Percentiles rank a stretch among this genome's conserved stretches.
Evolutionary conservation across 805 yeast species (phyloP).

Genomic region (Wickerhamiella lipophila): DNA sequence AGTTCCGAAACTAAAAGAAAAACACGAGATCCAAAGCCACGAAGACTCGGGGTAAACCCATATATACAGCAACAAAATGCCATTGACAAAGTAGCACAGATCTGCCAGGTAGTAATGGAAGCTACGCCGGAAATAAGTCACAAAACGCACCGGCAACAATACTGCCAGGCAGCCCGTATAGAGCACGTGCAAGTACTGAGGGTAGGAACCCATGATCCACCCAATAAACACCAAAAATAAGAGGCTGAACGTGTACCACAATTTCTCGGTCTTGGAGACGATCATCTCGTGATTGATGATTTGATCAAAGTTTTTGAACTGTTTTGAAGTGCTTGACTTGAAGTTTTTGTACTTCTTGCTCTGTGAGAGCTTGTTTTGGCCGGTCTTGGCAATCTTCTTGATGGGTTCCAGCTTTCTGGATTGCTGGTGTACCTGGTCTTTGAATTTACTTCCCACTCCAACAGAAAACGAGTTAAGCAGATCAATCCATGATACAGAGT

Average conservation of each 20-base stretch:
- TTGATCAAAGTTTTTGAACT: constrained; percentile 26
- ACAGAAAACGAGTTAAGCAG: constrained; percentile 27
- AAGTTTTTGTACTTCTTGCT: constrained; percentile 24
- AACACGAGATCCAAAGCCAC: constrained; percentile 66
- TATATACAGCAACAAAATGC: constrained; percentile 51
- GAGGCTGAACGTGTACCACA: constrained; percentile 65
- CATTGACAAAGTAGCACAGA: constrained; percentile 81
- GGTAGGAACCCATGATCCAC: constrained; percentile 60
- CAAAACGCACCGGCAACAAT: constrained; percentile 72
- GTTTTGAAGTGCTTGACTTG: constrained; percentile 20
- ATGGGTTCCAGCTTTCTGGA: constrained; percentile 10
- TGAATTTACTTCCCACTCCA: constrained; percentile 23
- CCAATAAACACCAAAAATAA: constrained; percentile 61
- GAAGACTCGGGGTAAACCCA: constrained; percentile 74
- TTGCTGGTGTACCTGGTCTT: constrained; percentile 14
- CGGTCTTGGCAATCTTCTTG: constrained; percentile 9
- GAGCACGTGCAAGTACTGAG: constrained; percentile 61
- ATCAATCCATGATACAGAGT: constrained; percentile 25
- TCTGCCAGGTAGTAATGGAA: constrained; percentile 86
- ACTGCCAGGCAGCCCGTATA: constrained; percentile 50
- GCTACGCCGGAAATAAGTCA: constrained; percentile 65
- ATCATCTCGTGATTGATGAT: constrained; percentile 16
- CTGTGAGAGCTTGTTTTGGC: constrained; percentile 8
- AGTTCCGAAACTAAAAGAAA: constrained; percentile 80
- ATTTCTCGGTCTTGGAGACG: constrained; percentile 48